Evolutionary conservation across 495 filamentous ascomycete species (phyloP), one percentile per base, ranked within the genome.

Genomic region (Tuber aestivum): DNA sequence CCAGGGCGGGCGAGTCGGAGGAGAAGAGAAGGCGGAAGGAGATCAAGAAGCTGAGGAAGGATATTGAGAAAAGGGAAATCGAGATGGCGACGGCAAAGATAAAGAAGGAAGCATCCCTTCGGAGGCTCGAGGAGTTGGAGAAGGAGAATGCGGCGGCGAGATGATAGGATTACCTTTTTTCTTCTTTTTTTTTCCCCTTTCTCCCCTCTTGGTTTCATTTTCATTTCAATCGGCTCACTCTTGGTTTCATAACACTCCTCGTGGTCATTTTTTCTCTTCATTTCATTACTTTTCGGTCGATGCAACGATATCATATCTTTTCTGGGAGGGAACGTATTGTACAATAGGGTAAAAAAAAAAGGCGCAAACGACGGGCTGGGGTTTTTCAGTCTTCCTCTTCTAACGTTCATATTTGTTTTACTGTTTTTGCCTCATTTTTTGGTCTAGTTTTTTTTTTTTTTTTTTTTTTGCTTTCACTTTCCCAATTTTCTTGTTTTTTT

Each of bases 41-140:
- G 70, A 79, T 79, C 41, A 79, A 79, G 45, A 44, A 76, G 40
- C 41, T 79, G 45, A 79, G 78, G 41, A 79, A 79, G 48, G 78
- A 79, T 48, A 79, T 79, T 8, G 78, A 79, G 61, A 79, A 79
- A 48, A 70, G 78, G 44, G 78, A 79, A 32, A 79, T 79, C 68
- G 76, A 79, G 44, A 79, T 79, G 78, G 78, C 78, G 20, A 79
- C 75, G 65, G 78, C 78, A 38, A 79, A 79, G 50, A 79, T 79
- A 37, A 76, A 76, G 42, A 79, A 79, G 48, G 78, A 79, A 5
- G 77, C 76, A 35, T 79, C 78, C 21, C 74, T 79, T 18, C 74
- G 72, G 41, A 79, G 78, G 37, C 65, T 79, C 37, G 78, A 72
- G 18, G 78, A 79, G 45, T 44, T 79, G 48, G 78, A 79, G 72